Evolutionary conservation across 2,329 filamentous ascomycete species (phyloP).

Genomic region (Trichoderma citrinoviride): DNA sequence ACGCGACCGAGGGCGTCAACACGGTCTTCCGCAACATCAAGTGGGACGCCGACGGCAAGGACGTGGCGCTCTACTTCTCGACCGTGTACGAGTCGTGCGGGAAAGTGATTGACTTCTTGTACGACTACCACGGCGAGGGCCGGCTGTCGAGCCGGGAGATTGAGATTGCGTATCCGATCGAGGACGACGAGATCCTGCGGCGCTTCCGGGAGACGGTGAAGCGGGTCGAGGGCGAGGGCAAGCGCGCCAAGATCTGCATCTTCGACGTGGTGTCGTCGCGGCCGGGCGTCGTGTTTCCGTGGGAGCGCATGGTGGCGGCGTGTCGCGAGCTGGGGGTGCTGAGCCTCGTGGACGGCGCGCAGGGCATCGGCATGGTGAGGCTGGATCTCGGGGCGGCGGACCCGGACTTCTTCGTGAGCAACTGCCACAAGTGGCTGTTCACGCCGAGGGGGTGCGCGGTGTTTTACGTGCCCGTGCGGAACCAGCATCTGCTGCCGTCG

Average conservation of each 20-base stretch:
- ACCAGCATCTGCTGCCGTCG: conserved; percentile 71
- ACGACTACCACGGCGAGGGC: conserved; percentile 41
- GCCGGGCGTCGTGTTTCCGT: conserved; percentile 78
- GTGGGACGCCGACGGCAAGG: conserved; percentile 60
- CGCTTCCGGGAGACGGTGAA: conserved; percentile 59
- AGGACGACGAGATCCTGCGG: conserved; percentile 63
- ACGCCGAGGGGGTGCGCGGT: conserved; percentile 77
- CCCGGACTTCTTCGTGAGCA: conserved; percentile 83
- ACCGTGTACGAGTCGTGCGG: conserved; percentile 78
- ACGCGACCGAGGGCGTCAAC: conserved; percentile 45
- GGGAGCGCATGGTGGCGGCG: conserved; percentile 60
- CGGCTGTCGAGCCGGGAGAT: conserved; percentile 52
- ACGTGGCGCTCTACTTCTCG: conserved; percentile 75
- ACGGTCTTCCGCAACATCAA: conserved; percentile 21
- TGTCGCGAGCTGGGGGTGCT: conserved; percentile 68
- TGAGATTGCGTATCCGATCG: conserved; percentile 63
- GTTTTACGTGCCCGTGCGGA: conserved; percentile 72
- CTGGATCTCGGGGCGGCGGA: conserved; percentile 65
- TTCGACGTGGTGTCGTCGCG: conserved; percentile 80
- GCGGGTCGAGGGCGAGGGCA: conserved; percentile 52
- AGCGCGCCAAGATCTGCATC: conserved; percentile 60
- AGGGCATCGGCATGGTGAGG: conserved; percentile 75
- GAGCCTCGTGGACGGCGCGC: conserved; percentile 79
- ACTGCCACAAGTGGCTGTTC: conserved; percentile 90
- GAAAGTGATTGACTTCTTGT: conserved; percentile 47